Evolutionary conservation across 345 rosid genomes (phyloP).

Genomic region (sweet orange (Citrus sinensis)): DNA sequence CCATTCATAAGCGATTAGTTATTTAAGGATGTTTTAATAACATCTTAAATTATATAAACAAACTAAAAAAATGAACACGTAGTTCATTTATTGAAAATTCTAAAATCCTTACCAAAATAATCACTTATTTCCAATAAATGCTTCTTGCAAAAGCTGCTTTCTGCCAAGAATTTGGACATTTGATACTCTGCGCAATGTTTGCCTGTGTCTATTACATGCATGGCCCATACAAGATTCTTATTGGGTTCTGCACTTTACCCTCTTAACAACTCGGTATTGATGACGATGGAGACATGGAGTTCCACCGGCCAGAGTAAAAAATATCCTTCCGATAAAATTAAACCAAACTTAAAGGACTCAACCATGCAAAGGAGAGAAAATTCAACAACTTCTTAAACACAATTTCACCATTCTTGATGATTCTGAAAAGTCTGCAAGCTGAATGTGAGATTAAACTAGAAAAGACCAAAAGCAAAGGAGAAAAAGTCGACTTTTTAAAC

Average conservation of each 20-base stretch:
- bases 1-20: too few species aligned
- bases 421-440: background rate
- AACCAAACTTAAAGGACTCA: background rate
- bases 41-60: too few species aligned
- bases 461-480: background rate
- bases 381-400: too few species aligned
- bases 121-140: background rate
- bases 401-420: too few species aligned
- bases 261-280: background rate
- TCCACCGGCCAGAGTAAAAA: background rate
- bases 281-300: background rate
- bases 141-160: background rate
- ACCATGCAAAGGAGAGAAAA: background rate
- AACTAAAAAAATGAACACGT: too few species aligned
- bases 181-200: background rate
- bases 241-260: background rate
- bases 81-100: too few species aligned
- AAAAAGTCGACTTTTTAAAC: conserved; percentile 2
- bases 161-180: background rate
- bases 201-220: background rate
- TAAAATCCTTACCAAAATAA: too few species aligned
- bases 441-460: background rate
- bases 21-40: too few species aligned
- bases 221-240: background rate
- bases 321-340: background rate